phyloP scores from a whole-genome alignment of 306 rosid species.

The Mimosa bimucronata region DNA sequence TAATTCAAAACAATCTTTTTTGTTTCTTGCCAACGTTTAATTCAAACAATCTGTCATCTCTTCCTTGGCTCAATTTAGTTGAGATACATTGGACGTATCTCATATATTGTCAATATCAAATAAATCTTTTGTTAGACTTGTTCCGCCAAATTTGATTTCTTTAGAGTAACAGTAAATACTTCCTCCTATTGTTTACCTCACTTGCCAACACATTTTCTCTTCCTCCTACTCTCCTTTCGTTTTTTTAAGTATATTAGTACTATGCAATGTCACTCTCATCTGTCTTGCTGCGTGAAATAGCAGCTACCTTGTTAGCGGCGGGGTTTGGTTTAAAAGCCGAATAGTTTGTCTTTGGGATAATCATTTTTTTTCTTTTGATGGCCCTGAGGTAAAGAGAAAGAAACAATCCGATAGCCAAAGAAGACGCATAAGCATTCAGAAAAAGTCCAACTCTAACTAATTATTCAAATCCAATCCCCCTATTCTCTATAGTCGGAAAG shows the following conservation, averaged over 20 bases:
- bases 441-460: slow-evolving; percentile 1
- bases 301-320: slow-evolving; percentile 4
- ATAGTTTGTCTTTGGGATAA: neutral
- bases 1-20: too few species aligned
- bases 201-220: too few species aligned
- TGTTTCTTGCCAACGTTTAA: too few species aligned
- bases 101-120: neutral
- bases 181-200: neutral
- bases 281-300: neutral
- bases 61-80: neutral
- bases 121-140: neutral
- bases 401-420: neutral
- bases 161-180: too few species aligned
- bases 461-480: neutral
- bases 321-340: neutral
- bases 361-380: too few species aligned
- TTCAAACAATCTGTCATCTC: neutral
- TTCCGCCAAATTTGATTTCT: neutral
- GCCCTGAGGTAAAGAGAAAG: neutral
- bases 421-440: neutral
- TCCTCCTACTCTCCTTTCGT: too few species aligned
- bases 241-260: neutral
- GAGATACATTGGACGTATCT: neutral
- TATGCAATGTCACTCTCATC: neutral
- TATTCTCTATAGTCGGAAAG: too few species aligned